A percentile compares a stretch with the other conserved stretches of the same genome.
Conservation (phyloP, 2,329 filamentous ascomycete genomes). For the Cordyceps sp. region DNA sequence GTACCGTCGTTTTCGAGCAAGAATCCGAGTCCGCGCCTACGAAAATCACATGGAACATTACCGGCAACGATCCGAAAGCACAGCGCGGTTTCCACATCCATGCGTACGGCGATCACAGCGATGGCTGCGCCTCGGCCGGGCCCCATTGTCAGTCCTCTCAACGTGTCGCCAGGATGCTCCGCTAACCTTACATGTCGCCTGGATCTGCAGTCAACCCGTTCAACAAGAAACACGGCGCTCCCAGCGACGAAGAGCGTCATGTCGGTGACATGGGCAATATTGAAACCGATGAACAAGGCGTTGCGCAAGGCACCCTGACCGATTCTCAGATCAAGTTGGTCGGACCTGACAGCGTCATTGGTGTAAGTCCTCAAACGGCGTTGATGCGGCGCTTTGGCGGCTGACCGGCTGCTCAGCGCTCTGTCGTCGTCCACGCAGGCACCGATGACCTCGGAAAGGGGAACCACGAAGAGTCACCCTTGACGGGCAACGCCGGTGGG, state of each 20-base stretch:
- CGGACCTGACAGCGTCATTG: constrained; percentile 84
- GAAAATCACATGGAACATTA: constrained; percentile 81
- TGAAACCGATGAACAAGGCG: constrained; percentile 85
- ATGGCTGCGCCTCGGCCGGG: constrained; percentile 95
- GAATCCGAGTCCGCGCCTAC: constrained; percentile 65
- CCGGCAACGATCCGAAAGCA: constrained; percentile 83
- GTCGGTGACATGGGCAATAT: constrained; percentile 97
- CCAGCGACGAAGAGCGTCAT: constrained; percentile 68
- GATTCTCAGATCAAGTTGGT: constrained; percentile 91
- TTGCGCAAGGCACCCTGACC: constrained; percentile 60
- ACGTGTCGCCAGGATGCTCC: not conserved
- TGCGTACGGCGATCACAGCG: constrained; percentile 99
- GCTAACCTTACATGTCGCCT: constrained; percentile 1
- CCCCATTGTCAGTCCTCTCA: constrained; percentile 69
- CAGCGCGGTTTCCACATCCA: constrained; percentile 98
- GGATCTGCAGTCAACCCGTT: constrained; percentile 69
- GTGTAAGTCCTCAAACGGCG: constrained; percentile 38
- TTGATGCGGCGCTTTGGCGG: not conserved
- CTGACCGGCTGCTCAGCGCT: constrained; percentile 46
- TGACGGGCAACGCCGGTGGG: constrained; percentile 89
- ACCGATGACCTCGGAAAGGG: constrained; percentile 95
- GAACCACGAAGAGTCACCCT: constrained; percentile 85
- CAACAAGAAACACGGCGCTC: constrained; percentile 82
- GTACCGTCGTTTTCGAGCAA: constrained; percentile 93
- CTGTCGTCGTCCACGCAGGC: constrained; percentile 83